phyloP scores from a whole-genome alignment of 768 basidiomycete genomes.

The Podaxis rugospora region DNA sequence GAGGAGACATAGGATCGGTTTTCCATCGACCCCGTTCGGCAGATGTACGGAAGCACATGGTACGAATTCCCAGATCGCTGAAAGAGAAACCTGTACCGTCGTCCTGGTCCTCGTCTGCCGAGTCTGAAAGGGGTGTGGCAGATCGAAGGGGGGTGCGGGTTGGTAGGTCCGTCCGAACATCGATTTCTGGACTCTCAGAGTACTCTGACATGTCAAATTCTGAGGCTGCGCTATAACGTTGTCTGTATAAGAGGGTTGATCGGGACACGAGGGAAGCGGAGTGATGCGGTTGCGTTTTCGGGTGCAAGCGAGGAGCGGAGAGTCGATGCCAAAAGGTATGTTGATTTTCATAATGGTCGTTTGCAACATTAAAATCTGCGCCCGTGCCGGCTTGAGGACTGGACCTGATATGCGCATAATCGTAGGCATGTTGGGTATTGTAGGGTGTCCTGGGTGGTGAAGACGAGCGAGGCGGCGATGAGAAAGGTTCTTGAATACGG shows the following conservation, averaged over 20 bases:
- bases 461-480: slow-evolving; percentile 33
- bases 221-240: slow-evolving; percentile 25
- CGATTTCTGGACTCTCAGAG: slow-evolving; percentile 23
- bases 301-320: slow-evolving; percentile 14
- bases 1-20: slow-evolving; percentile 40
- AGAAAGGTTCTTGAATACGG: slow-evolving; percentile 19
- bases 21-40: slow-evolving; percentile 59
- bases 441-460: slow-evolving; percentile 36
- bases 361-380: slow-evolving; percentile 15
- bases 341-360: slow-evolving; percentile 24
- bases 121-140: slow-evolving; percentile 27
- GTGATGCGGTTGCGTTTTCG: slow-evolving; percentile 16
- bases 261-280: slow-evolving; percentile 24
- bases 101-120: slow-evolving; percentile 27
- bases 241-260: slow-evolving; percentile 22
- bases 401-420: slow-evolving; percentile 29
- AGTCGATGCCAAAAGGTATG: slow-evolving; percentile 20
- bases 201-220: slow-evolving; percentile 30
- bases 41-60: slow-evolving; percentile 51
- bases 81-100: slow-evolving; percentile 25
- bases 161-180: slow-evolving; percentile 22
- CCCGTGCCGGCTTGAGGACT: slow-evolving; percentile 30
- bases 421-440: slow-evolving; percentile 20
- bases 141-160: slow-evolving; percentile 21
- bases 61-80: slow-evolving; percentile 28